Percentiles rank a stretch among this genome's conserved stretches.
phyloP scores from a whole-genome alignment of 2,329 filamentous ascomycete species.

The Talaromyces piceae region DNA sequence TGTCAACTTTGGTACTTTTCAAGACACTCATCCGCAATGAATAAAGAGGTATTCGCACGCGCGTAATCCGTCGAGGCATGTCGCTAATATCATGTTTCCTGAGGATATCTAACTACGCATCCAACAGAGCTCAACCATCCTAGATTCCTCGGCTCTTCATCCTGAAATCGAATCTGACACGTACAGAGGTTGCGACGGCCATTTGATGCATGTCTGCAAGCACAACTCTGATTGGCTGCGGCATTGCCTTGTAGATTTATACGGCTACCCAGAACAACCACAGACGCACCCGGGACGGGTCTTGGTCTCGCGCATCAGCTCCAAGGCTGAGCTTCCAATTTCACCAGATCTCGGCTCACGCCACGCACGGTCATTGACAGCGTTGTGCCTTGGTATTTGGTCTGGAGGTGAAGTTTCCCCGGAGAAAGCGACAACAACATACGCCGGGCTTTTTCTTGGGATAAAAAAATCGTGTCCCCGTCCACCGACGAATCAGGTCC shows the following conservation, averaged over 20 bases:
- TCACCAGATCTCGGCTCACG: not conserved
- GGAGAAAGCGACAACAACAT: no score
- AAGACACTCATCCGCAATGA: not conserved
- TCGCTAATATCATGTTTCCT: no score
- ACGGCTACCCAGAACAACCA: not conserved
- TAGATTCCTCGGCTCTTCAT: no score
- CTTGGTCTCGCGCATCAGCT: not conserved
- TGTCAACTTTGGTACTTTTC: not conserved
- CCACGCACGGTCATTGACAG: not conserved
- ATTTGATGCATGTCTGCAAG: conserved; percentile 13
- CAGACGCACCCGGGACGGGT: not conserved
- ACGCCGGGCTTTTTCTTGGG: no score
- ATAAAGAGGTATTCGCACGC: not conserved
- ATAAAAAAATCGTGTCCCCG: not conserved
- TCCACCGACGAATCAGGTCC: not conserved
- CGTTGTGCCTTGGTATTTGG: not conserved
- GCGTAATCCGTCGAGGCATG: no score
- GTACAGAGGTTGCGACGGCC: no score
- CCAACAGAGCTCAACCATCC: no score
- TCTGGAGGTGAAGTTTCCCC: no score
- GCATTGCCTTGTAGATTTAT: not conserved
- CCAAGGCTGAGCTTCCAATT: not conserved
- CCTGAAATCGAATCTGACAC: no score
- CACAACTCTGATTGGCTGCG: not conserved
- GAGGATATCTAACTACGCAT: no score